A percentile compares a stretch with the other conserved stretches of the same genome.
These are phyloP conservation scores for Rhizophora mangle DNA, from an alignment of 345 rosid species.

Conservation along the genomic window DNA sequence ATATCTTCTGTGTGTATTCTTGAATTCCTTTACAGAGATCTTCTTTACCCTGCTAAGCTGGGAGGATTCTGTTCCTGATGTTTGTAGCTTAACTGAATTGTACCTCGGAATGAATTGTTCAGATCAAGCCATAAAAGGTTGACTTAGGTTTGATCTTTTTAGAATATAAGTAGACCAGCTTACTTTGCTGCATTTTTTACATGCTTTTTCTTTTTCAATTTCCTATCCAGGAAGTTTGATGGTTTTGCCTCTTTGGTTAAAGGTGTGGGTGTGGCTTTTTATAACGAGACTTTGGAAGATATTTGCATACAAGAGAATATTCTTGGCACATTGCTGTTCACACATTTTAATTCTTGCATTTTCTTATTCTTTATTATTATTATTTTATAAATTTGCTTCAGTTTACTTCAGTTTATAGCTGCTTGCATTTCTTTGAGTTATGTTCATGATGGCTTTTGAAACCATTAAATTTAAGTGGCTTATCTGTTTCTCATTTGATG, in stretches of 20 bases:
- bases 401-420: neutral
- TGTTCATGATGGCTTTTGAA: neutral
- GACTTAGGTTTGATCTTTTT: neutral
- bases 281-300: neutral
- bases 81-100: no score
- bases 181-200: no score
- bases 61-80: no score
- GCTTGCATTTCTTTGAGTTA: neutral
- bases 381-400: neutral
- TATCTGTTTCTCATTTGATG: no score
- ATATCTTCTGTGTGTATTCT: no score
- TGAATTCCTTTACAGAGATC: no score
- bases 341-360: neutral
- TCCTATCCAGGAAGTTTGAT: neutral
- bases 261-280: neutral
- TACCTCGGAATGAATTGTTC: no score
- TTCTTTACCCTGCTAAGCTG: no score
- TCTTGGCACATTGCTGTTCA: neutral
- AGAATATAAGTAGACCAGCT: neutral
- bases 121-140: neutral
- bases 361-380: neutral
- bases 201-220: neutral
- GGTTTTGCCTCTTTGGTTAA: no score
- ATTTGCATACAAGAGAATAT: neutral
- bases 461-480: neutral